Percentiles rank a stretch among this genome's conserved stretches.
Evolutionary conservation across 345 rosid species (phyloP).

Genomic region (Boechera retrofracta): DNA sequence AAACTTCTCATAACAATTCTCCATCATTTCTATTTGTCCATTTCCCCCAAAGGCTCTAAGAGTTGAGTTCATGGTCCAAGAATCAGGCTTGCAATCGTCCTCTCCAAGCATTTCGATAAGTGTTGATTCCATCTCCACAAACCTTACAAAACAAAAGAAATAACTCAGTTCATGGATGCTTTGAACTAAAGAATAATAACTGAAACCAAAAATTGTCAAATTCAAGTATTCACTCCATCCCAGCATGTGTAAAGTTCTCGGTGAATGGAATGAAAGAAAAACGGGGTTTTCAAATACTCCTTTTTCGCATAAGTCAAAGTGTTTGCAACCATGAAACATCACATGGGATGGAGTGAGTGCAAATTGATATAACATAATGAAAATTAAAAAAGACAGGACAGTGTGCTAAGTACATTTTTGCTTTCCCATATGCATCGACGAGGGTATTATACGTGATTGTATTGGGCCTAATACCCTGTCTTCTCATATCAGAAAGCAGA

Average conservation of each 20-base stretch:
- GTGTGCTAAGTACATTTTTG: constrained; percentile 61
- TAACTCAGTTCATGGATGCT: not conserved
- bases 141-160: constrained; percentile 54
- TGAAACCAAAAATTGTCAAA: constrained; percentile 19
- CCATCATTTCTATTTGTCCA: constrained; percentile 86
- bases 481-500: constrained; percentile 78
- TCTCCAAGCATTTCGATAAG: constrained; percentile 78
- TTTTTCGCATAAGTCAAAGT: not conserved
- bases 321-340: constrained; percentile 12
- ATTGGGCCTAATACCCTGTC: constrained; percentile 71
- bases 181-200: constrained; percentile 19
- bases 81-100: constrained; percentile 75
- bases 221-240: constrained; percentile 17
- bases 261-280: not conserved
- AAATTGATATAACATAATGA: constrained; percentile 1
- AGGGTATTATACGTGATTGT: constrained; percentile 83
- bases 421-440: constrained; percentile 86
- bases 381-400: not conserved
- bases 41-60: constrained; percentile 85
- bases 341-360: constrained; percentile 13
- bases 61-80: constrained; percentile 95
- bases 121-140: constrained; percentile 85
- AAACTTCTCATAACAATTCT: constrained; percentile 92
- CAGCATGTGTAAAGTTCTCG: not conserved
- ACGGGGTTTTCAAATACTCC: not conserved